Conservation (phyloP, 345 rosid species). For the Murraya paniculata region DNA sequence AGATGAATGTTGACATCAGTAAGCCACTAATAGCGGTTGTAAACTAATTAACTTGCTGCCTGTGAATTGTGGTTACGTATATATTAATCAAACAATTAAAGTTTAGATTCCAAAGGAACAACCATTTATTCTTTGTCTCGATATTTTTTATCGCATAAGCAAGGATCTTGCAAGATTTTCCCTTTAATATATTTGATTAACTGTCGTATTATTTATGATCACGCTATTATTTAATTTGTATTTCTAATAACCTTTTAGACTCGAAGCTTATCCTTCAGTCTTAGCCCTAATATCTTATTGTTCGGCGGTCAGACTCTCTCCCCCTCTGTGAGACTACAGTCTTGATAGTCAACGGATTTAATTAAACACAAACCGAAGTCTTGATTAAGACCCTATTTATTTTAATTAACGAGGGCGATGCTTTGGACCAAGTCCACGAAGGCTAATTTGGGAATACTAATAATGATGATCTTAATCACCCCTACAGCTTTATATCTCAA, state of each 20-base stretch:
- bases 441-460: background rate
- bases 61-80: constrained; percentile 3
- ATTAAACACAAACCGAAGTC: constrained; percentile 8
- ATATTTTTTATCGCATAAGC: background rate
- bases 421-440: constrained; percentile 31
- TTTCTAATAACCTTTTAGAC: background rate
- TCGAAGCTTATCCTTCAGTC: constrained; percentile 16
- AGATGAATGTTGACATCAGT: constrained; percentile 34
- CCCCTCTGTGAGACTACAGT: constrained; percentile 14
- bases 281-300: background rate
- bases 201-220: constrained; percentile 11
- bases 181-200: constrained; percentile 11
- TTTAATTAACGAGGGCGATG: background rate
- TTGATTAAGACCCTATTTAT: background rate
- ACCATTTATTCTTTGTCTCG: constrained; percentile 23
- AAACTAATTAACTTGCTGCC: constrained; percentile 7
- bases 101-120: constrained; percentile 29
- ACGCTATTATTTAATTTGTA: background rate
- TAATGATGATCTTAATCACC: no score
- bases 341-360: constrained; percentile 28
- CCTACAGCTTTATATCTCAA: background rate
- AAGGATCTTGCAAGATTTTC: constrained; percentile 28
- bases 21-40: constrained; percentile 23
- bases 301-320: background rate
- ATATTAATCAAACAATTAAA: background rate